Evolutionary conservation across 2,329 filamentous ascomycete genomes (phyloP), one percentile per base, ranked within the genome.

Genomic region (Fusarium bactridioides): DNA sequence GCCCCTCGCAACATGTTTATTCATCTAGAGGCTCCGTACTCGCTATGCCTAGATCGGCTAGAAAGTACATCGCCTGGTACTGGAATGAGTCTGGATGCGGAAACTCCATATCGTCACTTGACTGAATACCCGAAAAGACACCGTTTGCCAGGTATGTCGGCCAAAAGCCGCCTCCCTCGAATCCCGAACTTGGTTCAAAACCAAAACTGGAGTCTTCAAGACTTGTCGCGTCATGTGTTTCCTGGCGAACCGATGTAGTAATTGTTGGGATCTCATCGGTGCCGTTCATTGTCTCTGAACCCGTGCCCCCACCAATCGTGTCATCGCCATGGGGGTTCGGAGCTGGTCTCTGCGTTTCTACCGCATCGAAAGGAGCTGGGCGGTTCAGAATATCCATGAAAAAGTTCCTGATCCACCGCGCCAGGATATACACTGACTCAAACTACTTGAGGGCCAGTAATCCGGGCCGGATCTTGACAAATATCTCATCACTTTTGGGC

Each of bases 341-440:
- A 10, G n/a, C 7, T 5, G 11, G 23, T 5, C 11, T 35, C 5
- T 31, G 40, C 2, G 5, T 2, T 18, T 12, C 54, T n/a, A 3
- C 11, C 9, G 11, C 2, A 1, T 12, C 15, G 0, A 3, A 3
- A 1, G 35, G 15, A 2, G 58, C 33, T 2, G 62, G 50, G 0
- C 67, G 56, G 12, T 43, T 59, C 7, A 71, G 10, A 2, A 71
- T 71, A 19, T 70, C 62, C 67, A 70, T 71, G 4, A 71, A 71
- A 25, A 70, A 71, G 11, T 60, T 71, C 2, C 31, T 51, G 5
- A 71, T 71, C 68, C 67, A 71, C 4, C 62, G 48, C 1, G 67
- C 62, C 0, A 71, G 16, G 7, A 54, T 58, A 1, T 71, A 70
- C 0, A 63, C 56, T 1, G 57, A 48, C 13, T 71, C 67, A 2